Conservation (phyloP, 176 grass and related monocot genomes). For the Dactylis glomerata region DNA sequence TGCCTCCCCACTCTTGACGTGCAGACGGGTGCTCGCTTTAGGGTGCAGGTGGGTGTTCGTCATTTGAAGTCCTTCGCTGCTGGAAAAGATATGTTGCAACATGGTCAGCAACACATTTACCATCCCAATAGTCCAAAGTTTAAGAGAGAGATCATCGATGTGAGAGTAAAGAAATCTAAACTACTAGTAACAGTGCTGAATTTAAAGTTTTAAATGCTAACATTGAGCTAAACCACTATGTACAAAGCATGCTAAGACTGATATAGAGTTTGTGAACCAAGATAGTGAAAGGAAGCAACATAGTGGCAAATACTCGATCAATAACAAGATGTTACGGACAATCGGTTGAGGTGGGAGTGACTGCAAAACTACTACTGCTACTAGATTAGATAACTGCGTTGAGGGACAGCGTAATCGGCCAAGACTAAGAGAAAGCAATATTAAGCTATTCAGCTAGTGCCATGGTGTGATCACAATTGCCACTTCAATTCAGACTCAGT, state of each 20-base stretch:
- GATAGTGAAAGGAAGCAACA: not conserved
- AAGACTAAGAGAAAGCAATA: not conserved
- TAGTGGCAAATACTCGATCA: not conserved
- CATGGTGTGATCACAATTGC: not conserved
- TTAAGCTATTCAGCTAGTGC: not conserved
- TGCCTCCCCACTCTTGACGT: constrained; percentile 66
- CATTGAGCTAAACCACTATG: not conserved
- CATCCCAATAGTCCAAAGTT: not conserved
- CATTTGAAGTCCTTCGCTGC: constrained; percentile 45
- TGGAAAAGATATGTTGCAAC: not conserved
- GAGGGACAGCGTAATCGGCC: not conserved
- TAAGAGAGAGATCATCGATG: not conserved
- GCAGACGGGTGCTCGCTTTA: not conserved
- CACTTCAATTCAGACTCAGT: not conserved
- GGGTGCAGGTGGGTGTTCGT: not conserved
- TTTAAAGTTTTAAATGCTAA: not conserved
- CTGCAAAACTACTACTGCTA: not conserved
- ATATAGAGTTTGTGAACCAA: not conserved
- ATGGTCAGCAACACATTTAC: not conserved
- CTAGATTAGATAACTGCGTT: not conserved
- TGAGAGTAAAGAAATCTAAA: not conserved
- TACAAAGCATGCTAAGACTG: not conserved
- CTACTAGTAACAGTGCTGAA: not conserved
- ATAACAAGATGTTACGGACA: not conserved
- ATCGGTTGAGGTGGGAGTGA: not conserved